These are phyloP conservation scores for Stagonosporopsis tanaceti DNA, from an alignment of 2,329 filamentous ascomycete genomes.

Conservation along the genomic window DNA sequence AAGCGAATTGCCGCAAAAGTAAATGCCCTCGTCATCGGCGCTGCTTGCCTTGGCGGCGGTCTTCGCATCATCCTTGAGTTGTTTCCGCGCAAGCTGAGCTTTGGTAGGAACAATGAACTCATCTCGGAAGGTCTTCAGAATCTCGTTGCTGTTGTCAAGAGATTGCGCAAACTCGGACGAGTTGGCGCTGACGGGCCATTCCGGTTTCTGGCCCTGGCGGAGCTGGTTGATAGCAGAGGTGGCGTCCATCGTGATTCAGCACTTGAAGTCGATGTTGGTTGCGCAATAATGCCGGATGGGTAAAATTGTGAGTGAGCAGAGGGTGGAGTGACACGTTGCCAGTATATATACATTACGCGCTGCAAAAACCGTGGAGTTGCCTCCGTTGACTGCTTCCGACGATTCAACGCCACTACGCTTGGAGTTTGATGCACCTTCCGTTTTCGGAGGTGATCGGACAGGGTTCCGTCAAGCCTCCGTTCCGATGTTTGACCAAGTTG, in stretches of 20 bases:
- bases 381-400: constrained; percentile 20
- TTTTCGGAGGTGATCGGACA: constrained; percentile 19
- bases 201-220: constrained; percentile 40
- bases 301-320: constrained; percentile 1
- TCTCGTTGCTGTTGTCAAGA: constrained; percentile 42
- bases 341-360: constrained; percentile 28
- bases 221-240: constrained; percentile 35
- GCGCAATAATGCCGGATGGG: neutral
- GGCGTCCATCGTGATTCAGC: constrained; percentile 34
- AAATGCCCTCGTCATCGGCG: constrained; percentile 64
- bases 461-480: constrained; percentile 3
- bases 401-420: constrained; percentile 1
- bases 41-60: constrained; percentile 39
- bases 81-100: constrained; percentile 71
- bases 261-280: constrained; percentile 8
- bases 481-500: constrained; percentile 9
- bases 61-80: constrained; percentile 47
- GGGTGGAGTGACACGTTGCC: constrained; percentile 11
- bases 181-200: constrained; percentile 35
- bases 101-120: constrained; percentile 82
- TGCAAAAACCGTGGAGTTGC: constrained; percentile 14
- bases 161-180: constrained; percentile 37
- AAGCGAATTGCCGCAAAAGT: constrained; percentile 89
- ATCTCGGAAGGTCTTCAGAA: constrained; percentile 58
- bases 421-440: constrained; percentile 24